Percentiles rank a stretch among this genome's conserved stretches.
phyloP scores from a whole-genome alignment of 176 grass and related monocot species.

The Pharus latifolius region DNA sequence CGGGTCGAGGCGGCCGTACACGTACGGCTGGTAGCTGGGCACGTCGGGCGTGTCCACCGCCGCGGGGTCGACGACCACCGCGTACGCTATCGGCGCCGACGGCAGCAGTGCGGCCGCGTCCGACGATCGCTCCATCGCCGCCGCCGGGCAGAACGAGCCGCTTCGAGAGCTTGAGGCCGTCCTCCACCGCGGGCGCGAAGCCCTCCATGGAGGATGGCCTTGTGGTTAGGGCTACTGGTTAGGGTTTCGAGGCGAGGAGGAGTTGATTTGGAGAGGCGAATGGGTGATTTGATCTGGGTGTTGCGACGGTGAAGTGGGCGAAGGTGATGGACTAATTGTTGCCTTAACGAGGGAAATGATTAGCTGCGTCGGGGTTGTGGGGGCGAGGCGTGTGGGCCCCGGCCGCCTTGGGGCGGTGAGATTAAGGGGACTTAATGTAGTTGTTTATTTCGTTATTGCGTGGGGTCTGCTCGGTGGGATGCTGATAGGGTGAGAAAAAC shows the following conservation, averaged over 20 bases:
- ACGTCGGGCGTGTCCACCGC: conserved; percentile 84
- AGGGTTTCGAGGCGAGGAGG: conserved; percentile 12
- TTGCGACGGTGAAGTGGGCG: conserved; percentile 10
- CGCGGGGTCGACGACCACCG: conserved; percentile 57
- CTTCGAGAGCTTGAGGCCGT: conserved; percentile 71
- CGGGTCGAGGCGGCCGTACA: conserved; percentile 70
- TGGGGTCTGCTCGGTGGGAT: too few relatives aligned
- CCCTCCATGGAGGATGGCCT: conserved; percentile 25
- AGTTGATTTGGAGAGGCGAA: not conserved
- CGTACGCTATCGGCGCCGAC: conserved; percentile 63
- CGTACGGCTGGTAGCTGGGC: conserved; percentile 95
- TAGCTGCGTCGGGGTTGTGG: not conserved
- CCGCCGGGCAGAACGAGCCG: conserved; percentile 31
- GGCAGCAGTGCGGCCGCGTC: conserved; percentile 27
- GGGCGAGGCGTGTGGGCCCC: not conserved
- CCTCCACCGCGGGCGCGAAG: conserved; percentile 68
- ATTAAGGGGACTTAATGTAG: not conserved
- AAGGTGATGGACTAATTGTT: not conserved
- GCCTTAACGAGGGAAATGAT: conserved; percentile 7
- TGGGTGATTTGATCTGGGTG: conserved; percentile 2
- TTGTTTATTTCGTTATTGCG: too few relatives aligned
- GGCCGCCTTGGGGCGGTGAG: conserved; percentile 1
- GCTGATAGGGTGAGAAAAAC: too few relatives aligned
- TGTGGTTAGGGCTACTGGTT: not conserved
- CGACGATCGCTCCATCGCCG: conserved; percentile 45